Percentiles rank a stretch among this genome's conserved stretches.
Evolutionary conservation across 208 protist genomes (phyloP).

Genomic region (Crithidia brevicula): DNA sequence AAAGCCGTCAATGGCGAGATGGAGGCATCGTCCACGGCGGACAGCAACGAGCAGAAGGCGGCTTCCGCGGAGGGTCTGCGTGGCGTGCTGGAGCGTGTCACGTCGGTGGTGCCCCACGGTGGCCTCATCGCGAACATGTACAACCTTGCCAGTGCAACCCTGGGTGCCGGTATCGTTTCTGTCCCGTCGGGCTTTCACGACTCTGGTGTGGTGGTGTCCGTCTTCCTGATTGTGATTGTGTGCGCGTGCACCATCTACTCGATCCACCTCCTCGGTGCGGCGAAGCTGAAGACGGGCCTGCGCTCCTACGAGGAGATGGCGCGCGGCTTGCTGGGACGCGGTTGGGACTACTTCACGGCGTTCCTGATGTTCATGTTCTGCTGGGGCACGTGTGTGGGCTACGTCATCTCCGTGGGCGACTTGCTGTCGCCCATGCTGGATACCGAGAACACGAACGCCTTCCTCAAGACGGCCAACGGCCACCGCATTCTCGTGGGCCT

Average conservation of each 20-base stretch:
- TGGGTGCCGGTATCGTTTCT: constrained; percentile 81
- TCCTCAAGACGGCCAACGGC: constrained; percentile 44
- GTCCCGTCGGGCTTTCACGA: constrained; percentile 70
- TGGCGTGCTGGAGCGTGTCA: constrained; percentile 5
- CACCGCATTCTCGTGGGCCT: constrained; percentile 49
- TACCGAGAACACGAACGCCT: constrained; percentile 34
- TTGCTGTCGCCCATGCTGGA: constrained; percentile 66
- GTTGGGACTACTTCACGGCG: constrained; percentile 74
- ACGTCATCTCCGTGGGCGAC: constrained; percentile 79
- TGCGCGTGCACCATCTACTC: constrained; percentile 77
- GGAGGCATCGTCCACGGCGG: background rate
- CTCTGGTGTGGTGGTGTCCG: constrained; percentile 65
- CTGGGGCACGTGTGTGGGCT: constrained; percentile 79
- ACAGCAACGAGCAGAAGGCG: background rate
- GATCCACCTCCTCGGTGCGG: constrained; percentile 63
- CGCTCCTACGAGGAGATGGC: constrained; percentile 85
- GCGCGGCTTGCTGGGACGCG: constrained; percentile 54
- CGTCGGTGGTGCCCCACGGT: constrained; percentile 68
- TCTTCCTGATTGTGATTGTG: constrained; percentile 54
- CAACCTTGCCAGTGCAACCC: constrained; percentile 76
- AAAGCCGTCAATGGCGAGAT: constrained; percentile 6
- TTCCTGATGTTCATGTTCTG: constrained; percentile 84
- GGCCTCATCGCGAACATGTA: constrained; percentile 66
- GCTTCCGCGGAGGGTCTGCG: background rate
- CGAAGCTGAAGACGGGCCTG: constrained; percentile 68